Base-by-base conservation (phyloP, 805 yeast genomes). In the Myxozyma kluyveri region DNA sequence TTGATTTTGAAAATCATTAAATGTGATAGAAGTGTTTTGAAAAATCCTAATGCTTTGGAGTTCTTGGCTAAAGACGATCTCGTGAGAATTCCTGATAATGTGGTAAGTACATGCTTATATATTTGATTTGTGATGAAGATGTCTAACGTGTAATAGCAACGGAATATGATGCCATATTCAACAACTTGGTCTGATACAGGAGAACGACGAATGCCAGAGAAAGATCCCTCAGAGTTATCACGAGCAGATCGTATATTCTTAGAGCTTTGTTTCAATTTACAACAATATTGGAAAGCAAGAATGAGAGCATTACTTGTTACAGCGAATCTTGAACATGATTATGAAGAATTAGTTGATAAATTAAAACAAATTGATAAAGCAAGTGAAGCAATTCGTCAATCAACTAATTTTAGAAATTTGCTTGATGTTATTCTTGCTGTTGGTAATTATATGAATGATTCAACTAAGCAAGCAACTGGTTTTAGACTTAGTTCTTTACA, bases 381-480 rank as follows among this genome's bases (percentile, higher is more conserved):
- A 0, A 81, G 83, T 38, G 78, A 77, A 37, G 75, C 82, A 39
- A 75, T 91, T 35, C 78, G 79, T 55, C 73, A 76, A 23, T 87
- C 96, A 1, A 78, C 77, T 17, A 80, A 81, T 46, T 75, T 95
- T 64, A 79, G 82, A 56, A 78, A 80, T 49, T 82, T 93, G 14
- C 78, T 95, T 63, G 89, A 87, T 50, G 81, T 93, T 42, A 91
- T 93, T 56, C 73, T 90, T 57, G 83, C 90, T 3, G 93, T 93
- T 45, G 99, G 99, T 53, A 93, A 93, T 67, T 91, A 83, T 67
- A 93, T 93, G 99, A 93, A 95, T 67, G 96, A 89, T 63, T 74
- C 81, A n/a, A 75, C 88, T 1, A 90, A 89, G 62, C 96, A 89
- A 67, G 98, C 97, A 1, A 78, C 80, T 59, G 99, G 99, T 2